Base-by-base conservation (phyloP, 2,329 filamentous ascomycete genomes). In the Fusarium chuoi region DNA sequence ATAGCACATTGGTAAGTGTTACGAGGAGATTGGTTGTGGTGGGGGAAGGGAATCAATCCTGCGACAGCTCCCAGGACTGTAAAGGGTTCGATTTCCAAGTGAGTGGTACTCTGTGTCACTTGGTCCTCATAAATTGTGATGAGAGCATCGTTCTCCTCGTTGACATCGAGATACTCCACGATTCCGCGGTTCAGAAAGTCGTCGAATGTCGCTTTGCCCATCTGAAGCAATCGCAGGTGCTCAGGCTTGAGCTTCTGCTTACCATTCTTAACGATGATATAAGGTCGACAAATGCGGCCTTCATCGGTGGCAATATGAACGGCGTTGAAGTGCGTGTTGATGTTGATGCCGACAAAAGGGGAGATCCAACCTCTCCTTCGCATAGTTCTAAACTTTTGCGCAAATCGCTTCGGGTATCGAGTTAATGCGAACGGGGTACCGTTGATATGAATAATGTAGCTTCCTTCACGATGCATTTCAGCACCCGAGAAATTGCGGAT, bases 1-100 rank as follows among this genome's bases (percentile, higher is more conserved):
- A 99, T 99, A 84, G 96, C 96, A 85, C 96, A 98, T 87, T 98
- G 96, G 80, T 99, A 99, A 1, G 96, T 99, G 81, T 99, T 99
- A 88, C 96, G 90, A 15, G 96, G 96, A 22, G 97, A 99, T 82
- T 99, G 96, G 83, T 99, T 99, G 86, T 99, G 96, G 82, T 99
- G 96, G 14, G 96, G 96, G 80, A 98, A 99, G 9, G 96, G 96
- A 81, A 99, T 99, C 42, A 99, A 87, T 48, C 96, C 96, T 44
- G 96, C 96, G 33, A 99, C 96, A 52, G 96, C 96, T 33, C 96
- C 96, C 20, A 99, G 89, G 56, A 99, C 92, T 4, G 96, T 99
- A 80, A 99, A 99, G 1, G 97, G 97, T 81, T 99, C 96, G 71
- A 99, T 98, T 83, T 99, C 96, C 68, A 98, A 87, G 84, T 99